These are phyloP conservation scores for Entomophthora muscae DNA, from an alignment of 371 early-diverging fungal species.

Conservation along the genomic window DNA sequence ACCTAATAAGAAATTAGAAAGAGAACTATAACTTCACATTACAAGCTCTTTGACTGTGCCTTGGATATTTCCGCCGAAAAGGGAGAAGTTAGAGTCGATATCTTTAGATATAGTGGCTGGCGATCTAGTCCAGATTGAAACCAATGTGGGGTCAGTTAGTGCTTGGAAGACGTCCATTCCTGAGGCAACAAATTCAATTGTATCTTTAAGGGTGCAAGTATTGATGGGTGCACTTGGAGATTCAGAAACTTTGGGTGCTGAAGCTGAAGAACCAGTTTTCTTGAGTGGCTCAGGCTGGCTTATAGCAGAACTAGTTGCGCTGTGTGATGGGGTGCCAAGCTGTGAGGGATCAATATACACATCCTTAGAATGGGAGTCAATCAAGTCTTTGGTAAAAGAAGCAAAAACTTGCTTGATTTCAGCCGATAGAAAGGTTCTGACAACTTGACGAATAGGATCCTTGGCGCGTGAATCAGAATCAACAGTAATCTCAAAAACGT, in stretches of 20 bases:
- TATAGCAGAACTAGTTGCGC: conserved; percentile 10
- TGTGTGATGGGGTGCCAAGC: conserved; percentile 17
- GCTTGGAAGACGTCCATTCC: conserved; percentile 66
- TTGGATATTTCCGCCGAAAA: conserved; percentile 78
- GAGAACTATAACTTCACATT: too few species aligned
- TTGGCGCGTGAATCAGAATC: conserved; percentile 35
- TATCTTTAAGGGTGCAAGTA: conserved; percentile 48
- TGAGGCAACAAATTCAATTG: conserved; percentile 73
- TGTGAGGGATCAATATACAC: conserved; percentile 57
- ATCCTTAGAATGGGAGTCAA: conserved; percentile 67
- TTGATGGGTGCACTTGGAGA: conserved; percentile 22
- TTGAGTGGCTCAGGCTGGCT: background rate
- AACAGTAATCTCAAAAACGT: conserved; percentile 61
- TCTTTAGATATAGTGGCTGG: conserved; percentile 31
- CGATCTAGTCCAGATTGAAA: conserved; percentile 64
- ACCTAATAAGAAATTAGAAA: too few species aligned
- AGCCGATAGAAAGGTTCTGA: conserved; percentile 45
- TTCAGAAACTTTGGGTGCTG: background rate
- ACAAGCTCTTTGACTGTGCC: conserved; percentile 59
- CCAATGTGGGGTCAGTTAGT: conserved; percentile 52
- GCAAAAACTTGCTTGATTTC: conserved; percentile 39
- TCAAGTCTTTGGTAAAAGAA: conserved; percentile 51
- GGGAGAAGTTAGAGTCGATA: conserved; percentile 38
- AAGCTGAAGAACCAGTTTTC: background rate
- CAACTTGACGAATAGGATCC: conserved; percentile 43